These are phyloP conservation scores for Saccharomycopsis oosterbeekiorum DNA, from an alignment of 805 yeast genomes.

Conservation along the genomic window DNA sequence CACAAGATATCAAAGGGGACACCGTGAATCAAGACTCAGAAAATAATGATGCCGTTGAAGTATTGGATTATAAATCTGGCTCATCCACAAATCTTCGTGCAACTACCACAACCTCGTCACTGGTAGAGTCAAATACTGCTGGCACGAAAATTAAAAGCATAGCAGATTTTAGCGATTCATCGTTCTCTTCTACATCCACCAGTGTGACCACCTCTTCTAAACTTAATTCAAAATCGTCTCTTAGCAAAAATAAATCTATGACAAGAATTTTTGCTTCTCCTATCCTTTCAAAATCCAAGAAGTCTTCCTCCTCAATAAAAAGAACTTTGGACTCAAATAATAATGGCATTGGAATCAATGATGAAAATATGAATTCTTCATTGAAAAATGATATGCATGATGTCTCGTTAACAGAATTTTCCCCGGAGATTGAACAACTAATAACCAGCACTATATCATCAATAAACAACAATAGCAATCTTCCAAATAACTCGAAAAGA, in stretches of 20 bases:
- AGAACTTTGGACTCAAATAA: neutral
- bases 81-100: neutral
- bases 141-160: neutral
- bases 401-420: slow-evolving; percentile 16
- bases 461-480: neutral
- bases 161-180: neutral
- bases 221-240: neutral
- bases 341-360: neutral
- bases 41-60: neutral
- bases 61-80: neutral
- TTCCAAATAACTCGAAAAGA: neutral
- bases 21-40: neutral
- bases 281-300: neutral
- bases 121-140: neutral
- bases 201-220: neutral
- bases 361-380: neutral
- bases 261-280: neutral
- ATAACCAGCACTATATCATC: neutral
- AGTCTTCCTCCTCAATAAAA: neutral
- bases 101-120: neutral
- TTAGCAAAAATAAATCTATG: neutral
- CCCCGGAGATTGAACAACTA: slow-evolving; percentile 14
- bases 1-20: neutral
- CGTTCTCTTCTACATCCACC: neutral
- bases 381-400: neutral